Evolutionary conservation across 768 basidiomycete species (phyloP).

Genomic region (Sistotremastrum suecicum): DNA sequence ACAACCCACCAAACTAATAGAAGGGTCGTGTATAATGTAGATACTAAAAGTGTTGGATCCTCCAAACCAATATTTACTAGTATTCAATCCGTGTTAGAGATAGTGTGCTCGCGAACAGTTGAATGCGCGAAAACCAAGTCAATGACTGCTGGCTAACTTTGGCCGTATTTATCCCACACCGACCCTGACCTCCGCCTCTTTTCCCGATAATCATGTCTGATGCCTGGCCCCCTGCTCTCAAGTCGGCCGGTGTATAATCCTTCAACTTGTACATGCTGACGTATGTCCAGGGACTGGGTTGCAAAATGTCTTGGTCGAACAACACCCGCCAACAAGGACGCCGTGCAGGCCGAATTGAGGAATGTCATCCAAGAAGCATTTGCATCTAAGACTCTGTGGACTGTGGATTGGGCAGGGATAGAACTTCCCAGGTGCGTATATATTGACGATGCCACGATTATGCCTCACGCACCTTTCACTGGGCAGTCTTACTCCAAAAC

Average conservation of each 20-base stretch:
- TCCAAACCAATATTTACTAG: neutral
- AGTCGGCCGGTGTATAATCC: slow-evolving; percentile 28
- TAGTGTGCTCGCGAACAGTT: neutral
- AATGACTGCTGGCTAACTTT: neutral
- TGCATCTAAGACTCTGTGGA: slow-evolving; percentile 68
- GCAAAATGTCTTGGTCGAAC: slow-evolving; percentile 87
- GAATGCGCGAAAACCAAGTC: neutral
- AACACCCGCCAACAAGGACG: slow-evolving; percentile 71
- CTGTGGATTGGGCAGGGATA: slow-evolving; percentile 86
- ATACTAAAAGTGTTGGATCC: slow-evolving; percentile 15
- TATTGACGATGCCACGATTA: slow-evolving; percentile 4
- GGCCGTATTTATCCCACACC: neutral
- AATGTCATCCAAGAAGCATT: slow-evolving; percentile 93
- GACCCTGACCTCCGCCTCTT: no score
- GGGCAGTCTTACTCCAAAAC: slow-evolving; percentile 46
- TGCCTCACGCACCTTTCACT: slow-evolving; percentile 1
- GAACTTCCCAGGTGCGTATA: slow-evolving; percentile 66
- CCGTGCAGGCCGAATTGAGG: slow-evolving; percentile 90
- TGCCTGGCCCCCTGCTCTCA: slow-evolving; percentile 69
- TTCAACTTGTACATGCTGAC: no score
- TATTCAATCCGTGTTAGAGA: no score
- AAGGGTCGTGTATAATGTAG: slow-evolving; percentile 11
- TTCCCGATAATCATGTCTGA: slow-evolving; percentile 24
- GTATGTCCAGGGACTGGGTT: slow-evolving; percentile 72
- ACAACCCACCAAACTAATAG: slow-evolving; percentile 20